A percentile compares a stretch with the other conserved stretches of the same genome.
Evolutionary conservation across 805 yeast genomes (phyloP).

Genomic region (Phaffomyces thermotolerans): DNA sequence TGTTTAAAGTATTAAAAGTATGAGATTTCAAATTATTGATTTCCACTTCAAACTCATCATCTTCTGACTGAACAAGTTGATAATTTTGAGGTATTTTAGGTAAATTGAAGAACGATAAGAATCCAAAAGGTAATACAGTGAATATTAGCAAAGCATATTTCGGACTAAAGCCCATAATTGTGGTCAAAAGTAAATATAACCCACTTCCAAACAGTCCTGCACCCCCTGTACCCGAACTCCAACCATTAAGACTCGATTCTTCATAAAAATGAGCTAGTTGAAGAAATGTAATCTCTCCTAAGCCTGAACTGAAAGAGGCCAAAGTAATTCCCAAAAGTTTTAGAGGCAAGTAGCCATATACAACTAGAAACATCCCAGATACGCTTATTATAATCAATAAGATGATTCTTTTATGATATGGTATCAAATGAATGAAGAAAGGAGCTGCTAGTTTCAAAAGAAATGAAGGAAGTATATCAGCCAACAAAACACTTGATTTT

Average conservation of each 20-base stretch:
- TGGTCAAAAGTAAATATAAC: constrained; percentile 62
- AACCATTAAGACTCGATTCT: constrained; percentile 63
- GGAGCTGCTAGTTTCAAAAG: constrained; percentile 68
- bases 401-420: constrained; percentile 50
- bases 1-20: constrained; percentile 18
- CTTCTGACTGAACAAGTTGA: constrained; percentile 2
- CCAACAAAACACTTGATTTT: constrained; percentile 75
- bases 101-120: constrained; percentile 31
- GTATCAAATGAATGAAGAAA: constrained; percentile 60
- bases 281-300: constrained; percentile 85
- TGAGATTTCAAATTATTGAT: constrained; percentile 1
- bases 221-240: constrained; percentile 94
- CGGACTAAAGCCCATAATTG: constrained; percentile 52
- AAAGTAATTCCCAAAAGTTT: constrained; percentile 63
- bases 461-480: constrained; percentile 84
- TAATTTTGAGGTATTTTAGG: constrained; percentile 5
- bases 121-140: constrained; percentile 47
- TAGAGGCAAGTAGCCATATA: constrained; percentile 27
- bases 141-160: constrained; percentile 50
- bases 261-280: constrained; percentile 77
- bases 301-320: constrained; percentile 80
- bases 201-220: constrained; percentile 88
- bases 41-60: background rate
- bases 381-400: constrained; percentile 51
- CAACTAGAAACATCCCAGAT: constrained; percentile 66